Conservation (phyloP, 148 eudicot species). For the Heliamphora exappendiculata region DNA sequence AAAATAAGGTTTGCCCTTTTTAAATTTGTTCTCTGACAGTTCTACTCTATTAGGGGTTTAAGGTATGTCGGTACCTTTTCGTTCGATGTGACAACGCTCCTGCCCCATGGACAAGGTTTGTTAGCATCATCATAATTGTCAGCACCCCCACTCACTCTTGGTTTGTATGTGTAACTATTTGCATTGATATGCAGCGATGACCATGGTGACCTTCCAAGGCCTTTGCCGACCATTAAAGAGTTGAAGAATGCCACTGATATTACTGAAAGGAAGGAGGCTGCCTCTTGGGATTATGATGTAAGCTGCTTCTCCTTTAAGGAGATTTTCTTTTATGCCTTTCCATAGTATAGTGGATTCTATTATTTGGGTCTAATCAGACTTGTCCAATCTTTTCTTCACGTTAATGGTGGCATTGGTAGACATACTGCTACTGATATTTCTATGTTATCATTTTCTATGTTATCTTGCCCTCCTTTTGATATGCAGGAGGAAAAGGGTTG, state of each 20-base stretch:
- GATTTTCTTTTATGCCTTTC: background rate
- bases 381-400: background rate
- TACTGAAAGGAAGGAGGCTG: constrained; percentile 53
- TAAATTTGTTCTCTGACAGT: constrained; percentile 5
- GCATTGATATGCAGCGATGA: constrained; percentile 46
- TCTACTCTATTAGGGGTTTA: constrained; percentile 41
- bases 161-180: background rate
- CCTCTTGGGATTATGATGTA: constrained; percentile 92
- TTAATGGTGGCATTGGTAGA: background rate
- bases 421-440: background rate
- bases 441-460: no score
- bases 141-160: background rate
- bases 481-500: constrained; percentile 47
- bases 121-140: background rate
- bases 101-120: constrained; percentile 96
- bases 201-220: constrained; percentile 70
- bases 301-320: constrained; percentile 16
- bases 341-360: background rate
- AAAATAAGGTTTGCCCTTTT: background rate
- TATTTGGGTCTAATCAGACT: background rate
- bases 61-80: constrained; percentile 78
- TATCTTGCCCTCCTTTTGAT: background rate
- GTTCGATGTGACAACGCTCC: constrained; percentile 95
- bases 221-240: constrained; percentile 61
- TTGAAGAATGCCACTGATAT: constrained; percentile 55